Base-by-base conservation (phyloP, 139 green algal species). In the Prasinococcaceae sp. region DNA sequence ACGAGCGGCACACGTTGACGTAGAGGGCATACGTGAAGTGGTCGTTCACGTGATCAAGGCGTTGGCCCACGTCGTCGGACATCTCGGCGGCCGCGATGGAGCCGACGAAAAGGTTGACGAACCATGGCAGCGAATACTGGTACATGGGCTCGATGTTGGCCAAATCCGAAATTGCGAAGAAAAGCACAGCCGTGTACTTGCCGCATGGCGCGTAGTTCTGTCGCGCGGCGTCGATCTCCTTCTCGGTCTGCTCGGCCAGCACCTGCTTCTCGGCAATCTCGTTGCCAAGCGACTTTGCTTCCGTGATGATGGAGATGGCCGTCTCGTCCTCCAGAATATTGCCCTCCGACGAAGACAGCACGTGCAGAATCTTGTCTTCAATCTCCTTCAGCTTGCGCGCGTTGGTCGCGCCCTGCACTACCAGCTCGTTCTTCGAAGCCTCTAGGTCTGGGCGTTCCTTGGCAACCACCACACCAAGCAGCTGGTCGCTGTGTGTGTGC, bases 131-230 rank as follows among this genome's bases (percentile, higher is more conserved):
- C 0, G 41, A 62, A 58, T 77, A 77, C 55, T 77, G 68, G 53
- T 77, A 85, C 66, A 60, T 74, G 23, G 70, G 70, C 28, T 78
- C 67, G 36, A 74, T 62, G 40, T 54, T 65, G 35, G 30, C 55
- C 20, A 85, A 55, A 50, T 83, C 78, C 2, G 60, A 48, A 20
- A 85, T 71, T 39, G 66, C 74, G 65, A 85, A 85, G 63, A 83
- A 85, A 6, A 82, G 66, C 22, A 70, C 65, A 8, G 73, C 68
- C 25, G 72, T 75, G 69, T 73, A 70, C 4, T 63, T 60, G 19
- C 75, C 75, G 33, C 72, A 69, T 10, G 65, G 52, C 6, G 55
- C 40, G 73, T 85, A 85, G 2, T 54, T 58, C 10, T 25, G 49
- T 3, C 78, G 66, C 30, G 78, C 76, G 0, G 46, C 57, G 30